Evolutionary conservation across 148 eudicot genomes (phyloP), one percentile per base, ranked within the genome.

Genomic region (Mesembryanthemum crystallinum): DNA sequence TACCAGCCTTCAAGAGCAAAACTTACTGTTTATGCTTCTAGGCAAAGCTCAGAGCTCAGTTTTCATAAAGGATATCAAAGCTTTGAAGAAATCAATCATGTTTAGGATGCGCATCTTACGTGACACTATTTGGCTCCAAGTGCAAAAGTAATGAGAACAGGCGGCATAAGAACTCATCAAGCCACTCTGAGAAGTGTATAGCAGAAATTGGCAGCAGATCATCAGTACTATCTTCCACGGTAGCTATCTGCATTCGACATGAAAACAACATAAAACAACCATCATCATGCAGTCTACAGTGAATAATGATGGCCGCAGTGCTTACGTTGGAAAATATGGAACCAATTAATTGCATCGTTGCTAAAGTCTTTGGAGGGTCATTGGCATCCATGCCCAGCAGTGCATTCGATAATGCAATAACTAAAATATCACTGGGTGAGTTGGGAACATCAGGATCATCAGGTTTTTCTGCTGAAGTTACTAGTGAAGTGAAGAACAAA

Each of bases 311-410:
- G 33, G 60, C 43, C 18, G 58, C 64, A 73, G 43, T 66, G 20
- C 91, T 82, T 84, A 95, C 99, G 88, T 82, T 95, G 74, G 99
- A 92, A 86, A 95, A 95, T 70, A 95, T 80, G 74, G 99, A 95
- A 63, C 96, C 97, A 86, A 95, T 86, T 35, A 95, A 84, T 82
- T 95, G 99, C 94, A 95, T 95, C 74, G 96, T 92, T 59, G 99
- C 99, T 88, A 92, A 67, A 69, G 97, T 95, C 86, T 95, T 95
- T 23, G 99, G 99, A 74, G 99, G 99, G 81, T 95, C 99, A 84
- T 95, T 95, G 69, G 99, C 99, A 89, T 95, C 99, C 94, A 95
- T 88, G 57, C 99, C 99, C 79, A 95, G 87, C 81, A 95, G 82
- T 35, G 99, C 94, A 87, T 90, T 95, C 28, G 99, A 92, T 52